Percentiles rank a stretch among this genome's conserved stretches.
Evolutionary conservation across 805 yeast genomes (phyloP).

Genomic region (Brettanomyces custersianus): DNA sequence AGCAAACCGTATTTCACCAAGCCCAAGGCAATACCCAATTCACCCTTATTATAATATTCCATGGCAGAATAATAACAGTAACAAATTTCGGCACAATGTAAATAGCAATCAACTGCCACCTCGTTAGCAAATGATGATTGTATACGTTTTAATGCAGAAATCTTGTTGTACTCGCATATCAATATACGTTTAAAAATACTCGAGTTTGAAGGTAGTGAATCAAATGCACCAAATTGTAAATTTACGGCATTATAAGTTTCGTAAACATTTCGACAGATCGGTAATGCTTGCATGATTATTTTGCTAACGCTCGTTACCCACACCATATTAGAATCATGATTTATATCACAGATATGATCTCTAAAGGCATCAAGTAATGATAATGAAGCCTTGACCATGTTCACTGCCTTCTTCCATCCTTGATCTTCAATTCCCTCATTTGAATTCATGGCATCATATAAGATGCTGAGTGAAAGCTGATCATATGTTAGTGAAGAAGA

Average conservation of each 20-base stretch:
- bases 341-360: conserved; percentile 1
- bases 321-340: no score
- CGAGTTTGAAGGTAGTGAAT: conserved; percentile 17
- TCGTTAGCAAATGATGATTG: not conserved
- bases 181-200: conserved; percentile 14
- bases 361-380: conserved; percentile 12
- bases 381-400: conserved; percentile 15
- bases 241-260: conserved; percentile 13
- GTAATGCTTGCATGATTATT: no score
- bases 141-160: conserved; percentile 7
- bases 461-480: conserved; percentile 9
- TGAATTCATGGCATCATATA: conserved; percentile 5
- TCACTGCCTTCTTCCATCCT: conserved; percentile 17
- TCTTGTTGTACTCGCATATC: conserved; percentile 17
- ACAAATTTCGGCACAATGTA: conserved; percentile 11
- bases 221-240: conserved; percentile 15
- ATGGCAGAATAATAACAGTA: conserved; percentile 19
- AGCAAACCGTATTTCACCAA: conserved; percentile 18
- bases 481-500: conserved; percentile 12
- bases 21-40: conserved; percentile 19
- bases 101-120: not conserved
- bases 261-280: no score
- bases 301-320: no score
- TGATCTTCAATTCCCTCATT: conserved; percentile 8
- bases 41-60: conserved; percentile 16